phyloP scores from a whole-genome alignment of 306 rosid species.

The Parietaria judaica region DNA sequence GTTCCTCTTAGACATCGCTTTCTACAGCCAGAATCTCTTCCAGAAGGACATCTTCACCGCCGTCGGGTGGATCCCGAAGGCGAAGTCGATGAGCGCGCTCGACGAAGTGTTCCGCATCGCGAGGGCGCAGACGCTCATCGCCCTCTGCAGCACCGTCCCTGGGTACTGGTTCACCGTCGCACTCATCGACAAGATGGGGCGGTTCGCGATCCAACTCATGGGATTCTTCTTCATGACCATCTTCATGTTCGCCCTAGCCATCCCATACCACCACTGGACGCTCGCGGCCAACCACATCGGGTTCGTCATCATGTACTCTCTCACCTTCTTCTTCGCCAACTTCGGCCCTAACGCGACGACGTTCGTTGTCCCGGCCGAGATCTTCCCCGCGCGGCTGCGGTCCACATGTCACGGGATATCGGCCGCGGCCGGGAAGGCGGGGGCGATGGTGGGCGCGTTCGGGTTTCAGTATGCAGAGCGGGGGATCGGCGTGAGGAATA shows the following conservation, averaged over 20 bases:
- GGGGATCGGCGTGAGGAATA: constrained; percentile 45
- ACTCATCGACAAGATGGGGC: constrained; percentile 55
- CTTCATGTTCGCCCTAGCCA: constrained; percentile 80
- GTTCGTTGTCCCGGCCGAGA: constrained; percentile 84
- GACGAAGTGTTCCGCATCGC: constrained; percentile 66
- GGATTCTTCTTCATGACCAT: constrained; percentile 88
- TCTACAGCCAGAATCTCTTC: constrained; percentile 81
- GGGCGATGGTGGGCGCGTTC: constrained; percentile 80
- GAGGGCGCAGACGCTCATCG: constrained; percentile 79
- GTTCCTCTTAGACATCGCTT: constrained; percentile 80
- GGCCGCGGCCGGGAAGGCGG: constrained; percentile 84
- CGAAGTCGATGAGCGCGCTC: constrained; percentile 68
- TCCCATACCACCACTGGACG: constrained; percentile 90
- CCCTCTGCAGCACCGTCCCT: constrained; percentile 80
- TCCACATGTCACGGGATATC: constrained; percentile 92
- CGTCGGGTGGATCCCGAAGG: constrained; percentile 73
- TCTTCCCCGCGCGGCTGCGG: constrained; percentile 72
- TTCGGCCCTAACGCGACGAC: constrained; percentile 88
- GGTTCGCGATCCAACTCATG: constrained; percentile 61
- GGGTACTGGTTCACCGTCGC: constrained; percentile 92
- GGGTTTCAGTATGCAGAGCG: constrained; percentile 60
- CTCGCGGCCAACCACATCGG: constrained; percentile 46
- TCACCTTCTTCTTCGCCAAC: constrained; percentile 88
- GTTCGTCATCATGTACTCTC: constrained; percentile 64
- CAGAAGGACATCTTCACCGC: constrained; percentile 85